Base-by-base conservation (phyloP, 2,329 filamentous ascomycete species). In the Alternaria arbusti region DNA sequence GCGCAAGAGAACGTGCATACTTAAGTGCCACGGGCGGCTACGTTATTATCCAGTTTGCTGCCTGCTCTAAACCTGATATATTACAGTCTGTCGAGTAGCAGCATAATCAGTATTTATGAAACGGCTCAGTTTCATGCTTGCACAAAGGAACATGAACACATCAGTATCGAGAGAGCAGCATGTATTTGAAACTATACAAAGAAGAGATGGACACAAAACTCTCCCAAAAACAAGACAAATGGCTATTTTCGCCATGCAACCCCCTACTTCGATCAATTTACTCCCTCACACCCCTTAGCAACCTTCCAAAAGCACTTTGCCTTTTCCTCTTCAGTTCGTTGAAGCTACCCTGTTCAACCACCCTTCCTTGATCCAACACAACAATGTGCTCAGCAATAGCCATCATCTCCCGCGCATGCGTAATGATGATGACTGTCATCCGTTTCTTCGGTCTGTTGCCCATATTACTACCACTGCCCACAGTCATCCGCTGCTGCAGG, bases 391-490 rank as follows among this genome's bases (percentile, higher is more conserved):
- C 89, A 1, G 91, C 91, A 62, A 92, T 87, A 61, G 86, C 85
- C 92, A 98, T 97, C 93, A 97, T 96, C 74, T 95, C 90, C 65
- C 83, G 84, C 60, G 86, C 88, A 80, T 97, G 95, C 52, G 94
- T 97, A 43, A 97, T 90, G 23, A 96, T 86, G 15, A 97, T 84
- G 0, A 97, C 88, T 0, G 91, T 91, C 78, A 93, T 86, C 0
- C 82, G 82, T 5, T 66, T 73, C 43, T 44, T 64, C 26, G 25
- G 28, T 43, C 50, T 20, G 54, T 68, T 69, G 6, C 61, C 72
- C 65, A 12, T 72, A 71, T 23, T 59, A 59, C 61, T 49, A 49
- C 8, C 51, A 15, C 26, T n/a, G 5, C 25, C 44, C 36, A 36
- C 7, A 43, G 15, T 22, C 51, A 51, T 22, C 17, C 60, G n/a